Base-by-base conservation (phyloP, 306 rosid genomes). In the Pachyrhizus erosus region DNA sequence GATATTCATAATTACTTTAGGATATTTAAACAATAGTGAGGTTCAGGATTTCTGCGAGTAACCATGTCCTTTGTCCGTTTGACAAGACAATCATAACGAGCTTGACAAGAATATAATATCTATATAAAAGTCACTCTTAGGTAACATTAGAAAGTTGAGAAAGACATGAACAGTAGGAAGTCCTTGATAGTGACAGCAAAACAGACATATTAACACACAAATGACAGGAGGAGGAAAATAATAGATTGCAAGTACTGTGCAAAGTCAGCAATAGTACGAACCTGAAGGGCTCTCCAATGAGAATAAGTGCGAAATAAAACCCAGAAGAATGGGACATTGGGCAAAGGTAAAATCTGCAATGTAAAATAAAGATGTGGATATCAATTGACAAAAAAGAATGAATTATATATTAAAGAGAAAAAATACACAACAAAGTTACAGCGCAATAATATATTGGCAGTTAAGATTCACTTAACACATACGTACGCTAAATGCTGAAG, bases 201-300 rank as follows among this genome's bases (percentile, higher is more conserved):
- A 67, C n/a, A n/a, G 54, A 58, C 77, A 69, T 71, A 20, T 37
- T 27, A 81, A 65, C 67, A 65, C 62, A 75, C 12, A 17, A 80
- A 55, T 40, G 49, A 55, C 9, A n/a, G 45, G 57, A 55, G 18
- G 24, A 14, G 52, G 39, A 46, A 70, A 83, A 78, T 5, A 45
- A 83, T 13, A 58, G 29, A 46, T 66, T 55, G 58, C 34, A 83
- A 66, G 54, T 75, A 23, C 21, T 12, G 66, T 20, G 20, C 26
- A 88, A 29, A 51, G 58, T 49, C 57, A 61, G 75, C 65, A 58
- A 76, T 33, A 62, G 21, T 23, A 34, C 33, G 20, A 73, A 96
- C 99, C 97, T 93, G 89, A 40, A 90, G 85, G 66, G 98, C 99
- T 75, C 97, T 92, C 98, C 99, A 93, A 73, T 96, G 94, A 80